phyloP scores from a whole-genome alignment of 2,329 filamentous ascomycete genomes.

The Alternaria brassicicola region DNA sequence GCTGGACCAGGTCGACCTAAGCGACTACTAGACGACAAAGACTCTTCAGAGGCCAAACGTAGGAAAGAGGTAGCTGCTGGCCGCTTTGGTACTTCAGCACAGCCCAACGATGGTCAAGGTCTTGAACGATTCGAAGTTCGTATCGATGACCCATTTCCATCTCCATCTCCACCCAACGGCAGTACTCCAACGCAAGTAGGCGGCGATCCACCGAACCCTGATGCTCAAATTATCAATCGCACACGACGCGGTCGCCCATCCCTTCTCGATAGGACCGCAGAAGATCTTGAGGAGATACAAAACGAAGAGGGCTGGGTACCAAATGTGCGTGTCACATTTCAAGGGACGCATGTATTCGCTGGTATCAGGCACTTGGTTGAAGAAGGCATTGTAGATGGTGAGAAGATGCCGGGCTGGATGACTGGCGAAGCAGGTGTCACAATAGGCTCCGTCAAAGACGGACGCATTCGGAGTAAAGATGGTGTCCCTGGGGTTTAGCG shows the following conservation, averaged over 20 bases:
- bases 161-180: slow-evolving; percentile 13
- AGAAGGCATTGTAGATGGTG: slow-evolving; percentile 74
- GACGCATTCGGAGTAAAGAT: slow-evolving; percentile 59
- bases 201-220: slow-evolving; percentile 21
- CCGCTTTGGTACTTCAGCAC: slow-evolving; percentile 68
- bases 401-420: slow-evolving; percentile 87
- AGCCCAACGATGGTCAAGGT: slow-evolving; percentile 45
- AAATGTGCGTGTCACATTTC: slow-evolving; percentile 69
- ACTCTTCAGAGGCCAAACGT: slow-evolving; percentile 57
- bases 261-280: slow-evolving; percentile 41
- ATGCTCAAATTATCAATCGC: slow-evolving; percentile 23
- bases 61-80: slow-evolving; percentile 67
- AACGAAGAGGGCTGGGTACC: slow-evolving; percentile 58
- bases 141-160: slow-evolving; percentile 54
- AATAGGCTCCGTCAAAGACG: slow-evolving; percentile 69
- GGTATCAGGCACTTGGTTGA: slow-evolving; percentile 81
- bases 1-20: slow-evolving; percentile 37
- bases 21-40: slow-evolving; percentile 31
- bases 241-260: slow-evolving; percentile 41
- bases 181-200: slow-evolving; percentile 14
- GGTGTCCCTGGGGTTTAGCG: slow-evolving; percentile 33
- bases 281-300: slow-evolving; percentile 38
- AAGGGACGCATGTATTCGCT: slow-evolving; percentile 79
- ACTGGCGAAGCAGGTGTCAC: slow-evolving; percentile 85
- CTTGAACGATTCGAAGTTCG: slow-evolving; percentile 59